Evolutionary conservation across 2,329 filamentous ascomycete species (phyloP).

Genomic region (Nakataea oryzae): DNA sequence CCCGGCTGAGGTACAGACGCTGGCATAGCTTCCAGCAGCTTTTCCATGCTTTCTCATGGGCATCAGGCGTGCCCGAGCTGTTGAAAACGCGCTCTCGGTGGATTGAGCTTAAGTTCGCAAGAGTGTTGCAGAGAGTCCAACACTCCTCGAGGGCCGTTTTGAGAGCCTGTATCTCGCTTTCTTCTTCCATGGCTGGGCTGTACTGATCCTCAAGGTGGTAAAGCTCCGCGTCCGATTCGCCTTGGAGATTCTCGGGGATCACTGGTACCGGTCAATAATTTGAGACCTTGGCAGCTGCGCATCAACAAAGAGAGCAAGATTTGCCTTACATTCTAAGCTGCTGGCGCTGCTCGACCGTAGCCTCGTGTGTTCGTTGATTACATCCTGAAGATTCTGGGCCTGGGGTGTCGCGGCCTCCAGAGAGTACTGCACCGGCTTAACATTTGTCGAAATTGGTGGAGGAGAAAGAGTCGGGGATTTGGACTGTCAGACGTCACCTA

Average conservation of each 20-base stretch:
- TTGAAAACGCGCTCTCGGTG: constrained; percentile 73
- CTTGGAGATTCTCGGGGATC: constrained; percentile 36
- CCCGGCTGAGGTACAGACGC: constrained; percentile 71
- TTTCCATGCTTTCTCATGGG: constrained; percentile 84
- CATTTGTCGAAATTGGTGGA: constrained; percentile 65
- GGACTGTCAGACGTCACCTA: constrained; percentile 7
- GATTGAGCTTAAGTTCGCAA: constrained; percentile 74
- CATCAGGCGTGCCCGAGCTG: constrained; percentile 61
- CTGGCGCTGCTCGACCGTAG: constrained; percentile 57
- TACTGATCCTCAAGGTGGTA: constrained; percentile 40
- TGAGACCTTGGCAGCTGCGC: background rate
- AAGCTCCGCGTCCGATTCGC: constrained; percentile 42
- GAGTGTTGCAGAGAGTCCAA: constrained; percentile 88
- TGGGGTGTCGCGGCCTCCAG: constrained; percentile 65
- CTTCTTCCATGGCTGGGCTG: constrained; percentile 26
- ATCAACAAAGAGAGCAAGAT: background rate
- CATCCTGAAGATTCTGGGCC: constrained; percentile 72
- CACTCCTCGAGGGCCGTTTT: constrained; percentile 73
- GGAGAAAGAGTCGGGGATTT: constrained; percentile 40
- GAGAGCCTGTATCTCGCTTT: constrained; percentile 58
- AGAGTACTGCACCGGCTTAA: constrained; percentile 56
- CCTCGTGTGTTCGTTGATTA: constrained; percentile 44
- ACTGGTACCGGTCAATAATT: constrained; percentile 24
- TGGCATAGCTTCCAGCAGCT: constrained; percentile 91
- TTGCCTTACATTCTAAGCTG: constrained; percentile 64